A percentile compares a stretch with the other conserved stretches of the same genome.
phyloP scores from a whole-genome alignment of 2,329 filamentous ascomycete species.

The Exophiala viscosa region DNA sequence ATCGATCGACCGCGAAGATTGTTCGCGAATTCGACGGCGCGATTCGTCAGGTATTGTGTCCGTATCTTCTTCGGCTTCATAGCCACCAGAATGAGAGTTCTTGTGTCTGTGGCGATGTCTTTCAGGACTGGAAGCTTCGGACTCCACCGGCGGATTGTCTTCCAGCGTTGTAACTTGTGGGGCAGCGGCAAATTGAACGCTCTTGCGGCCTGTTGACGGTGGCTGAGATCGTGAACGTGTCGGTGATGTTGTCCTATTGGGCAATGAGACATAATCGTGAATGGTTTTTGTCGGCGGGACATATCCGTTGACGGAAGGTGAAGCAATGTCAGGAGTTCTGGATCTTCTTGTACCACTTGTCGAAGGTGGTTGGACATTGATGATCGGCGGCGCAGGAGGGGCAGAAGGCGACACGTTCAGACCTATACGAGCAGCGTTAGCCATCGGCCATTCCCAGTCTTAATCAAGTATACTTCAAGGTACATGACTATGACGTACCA shows the following conservation, averaged over 20 bases:
- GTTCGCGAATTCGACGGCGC: conserved; percentile 14
- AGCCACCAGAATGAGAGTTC: conserved; percentile 30
- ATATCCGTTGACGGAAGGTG: conserved; percentile 1
- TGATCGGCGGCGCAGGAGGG: conserved; percentile 22
- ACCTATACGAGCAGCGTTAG: conserved; percentile 10
- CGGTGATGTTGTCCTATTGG: conserved; percentile 14
- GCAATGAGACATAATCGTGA: conserved; percentile 7
- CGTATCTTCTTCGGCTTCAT: conserved; percentile 41
- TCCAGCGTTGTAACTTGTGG: conserved; percentile 18
- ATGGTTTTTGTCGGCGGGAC: conserved; percentile 8
- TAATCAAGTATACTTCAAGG: neutral
- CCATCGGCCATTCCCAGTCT: conserved; percentile 10
- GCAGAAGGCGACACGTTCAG: conserved; percentile 12
- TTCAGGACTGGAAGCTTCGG: conserved; percentile 20
- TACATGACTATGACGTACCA: conserved; percentile 40
- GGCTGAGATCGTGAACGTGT: conserved; percentile 18
- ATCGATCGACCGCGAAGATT: conserved; percentile 15
- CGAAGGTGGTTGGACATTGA: conserved; percentile 20
- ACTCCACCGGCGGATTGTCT: conserved; percentile 6
- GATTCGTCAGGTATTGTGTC: conserved; percentile 23
- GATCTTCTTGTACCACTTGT: neutral
- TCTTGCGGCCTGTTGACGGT: conserved; percentile 20
- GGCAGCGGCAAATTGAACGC: conserved; percentile 25
- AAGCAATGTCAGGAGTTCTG: neutral
- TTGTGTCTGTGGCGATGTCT: conserved; percentile 13